phyloP scores from a whole-genome alignment of 1,284 basidiomycete genomes.

The Caloboletus firmus region DNA sequence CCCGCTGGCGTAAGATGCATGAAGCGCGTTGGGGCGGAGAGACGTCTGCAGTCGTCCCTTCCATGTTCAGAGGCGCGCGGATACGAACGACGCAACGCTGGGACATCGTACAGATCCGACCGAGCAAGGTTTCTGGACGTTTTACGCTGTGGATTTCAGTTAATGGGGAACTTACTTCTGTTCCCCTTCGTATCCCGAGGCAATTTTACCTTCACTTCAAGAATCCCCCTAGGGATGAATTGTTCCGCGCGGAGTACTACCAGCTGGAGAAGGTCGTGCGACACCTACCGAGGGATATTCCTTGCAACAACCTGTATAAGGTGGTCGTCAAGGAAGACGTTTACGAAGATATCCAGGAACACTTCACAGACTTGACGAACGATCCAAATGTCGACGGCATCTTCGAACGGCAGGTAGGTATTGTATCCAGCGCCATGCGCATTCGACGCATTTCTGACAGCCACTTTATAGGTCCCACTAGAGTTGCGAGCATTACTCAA shows the following conservation, averaged over 20 bases:
- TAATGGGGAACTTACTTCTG: constrained; percentile 75
- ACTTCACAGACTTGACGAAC: constrained; percentile 91
- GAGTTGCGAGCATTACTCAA: constrained; percentile 81
- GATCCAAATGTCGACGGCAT: constrained; percentile 95
- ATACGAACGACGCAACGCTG: constrained; percentile 74
- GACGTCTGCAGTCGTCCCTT: constrained; percentile 53
- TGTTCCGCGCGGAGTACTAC: constrained; percentile 75
- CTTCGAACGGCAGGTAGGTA: constrained; percentile 83
- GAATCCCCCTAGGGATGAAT: constrained; percentile 53
- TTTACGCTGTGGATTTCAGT: constrained; percentile 90
- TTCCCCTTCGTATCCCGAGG: constrained; percentile 84
- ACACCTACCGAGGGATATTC: constrained; percentile 79
- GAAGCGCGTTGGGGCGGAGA: constrained; percentile 47
- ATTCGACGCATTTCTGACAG: constrained; percentile 9
- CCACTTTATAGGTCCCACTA: constrained; percentile 68
- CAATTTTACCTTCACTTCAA: constrained; percentile 95
- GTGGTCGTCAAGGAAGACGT: constrained; percentile 82
- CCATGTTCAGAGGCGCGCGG: constrained; percentile 78
- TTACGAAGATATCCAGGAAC: constrained; percentile 83
- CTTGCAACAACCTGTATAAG: constrained; percentile 81
- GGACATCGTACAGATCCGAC: constrained; percentile 92
- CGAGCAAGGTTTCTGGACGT: constrained; percentile 76
- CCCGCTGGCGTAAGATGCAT: constrained; percentile 73
- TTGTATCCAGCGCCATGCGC: not conserved
- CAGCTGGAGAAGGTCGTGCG: constrained; percentile 72